These are phyloP conservation scores for Aspergillus caelatus DNA, from an alignment of 2,329 filamentous ascomycete species.

Conservation along the genomic window DNA sequence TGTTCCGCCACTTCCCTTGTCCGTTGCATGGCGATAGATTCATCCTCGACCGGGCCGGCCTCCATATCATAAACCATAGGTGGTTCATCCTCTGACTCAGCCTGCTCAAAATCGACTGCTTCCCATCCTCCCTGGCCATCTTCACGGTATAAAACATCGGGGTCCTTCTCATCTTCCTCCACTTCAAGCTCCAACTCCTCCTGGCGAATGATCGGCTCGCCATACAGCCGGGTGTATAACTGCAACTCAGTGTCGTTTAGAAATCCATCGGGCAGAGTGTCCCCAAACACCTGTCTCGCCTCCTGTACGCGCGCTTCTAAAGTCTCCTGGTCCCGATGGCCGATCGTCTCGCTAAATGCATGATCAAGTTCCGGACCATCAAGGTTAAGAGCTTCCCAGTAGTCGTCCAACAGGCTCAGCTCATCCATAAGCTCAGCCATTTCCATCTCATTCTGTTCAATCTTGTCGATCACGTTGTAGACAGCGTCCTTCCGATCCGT, in stretches of 20 bases:
- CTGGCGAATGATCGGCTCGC: conserved; percentile 60
- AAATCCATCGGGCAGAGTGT: conserved; percentile 72
- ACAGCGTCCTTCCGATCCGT: conserved; percentile 33
- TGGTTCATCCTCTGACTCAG: conserved; percentile 24
- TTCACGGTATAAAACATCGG: conserved; percentile 39
- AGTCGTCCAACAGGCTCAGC: conserved; percentile 33
- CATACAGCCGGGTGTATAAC: conserved; percentile 81
- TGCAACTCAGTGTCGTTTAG: conserved; percentile 70
- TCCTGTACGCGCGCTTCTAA: conserved; percentile 59
- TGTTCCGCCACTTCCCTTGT: conserved; percentile 43
- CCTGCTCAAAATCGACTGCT: conserved; percentile 33
- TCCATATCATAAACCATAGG: conserved; percentile 37
- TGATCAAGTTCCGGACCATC: conserved; percentile 32
- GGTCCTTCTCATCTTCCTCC: conserved; percentile 34
- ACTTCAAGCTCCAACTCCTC: conserved; percentile 28
- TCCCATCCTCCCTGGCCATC: conserved; percentile 43
- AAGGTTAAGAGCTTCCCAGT: conserved; percentile 25
- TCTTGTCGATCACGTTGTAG: conserved; percentile 41
- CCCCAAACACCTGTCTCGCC: conserved; percentile 74
- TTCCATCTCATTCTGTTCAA: conserved; percentile 39
- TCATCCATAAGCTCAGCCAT: conserved; percentile 40
- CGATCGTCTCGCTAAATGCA: conserved; percentile 32
- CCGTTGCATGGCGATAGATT: conserved; percentile 36
- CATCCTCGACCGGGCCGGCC: conserved; percentile 23
- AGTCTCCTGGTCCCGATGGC: conserved; percentile 34